phyloP scores from a whole-genome alignment of 2,329 filamentous ascomycete species.

The Meredithiella fracta region DNA sequence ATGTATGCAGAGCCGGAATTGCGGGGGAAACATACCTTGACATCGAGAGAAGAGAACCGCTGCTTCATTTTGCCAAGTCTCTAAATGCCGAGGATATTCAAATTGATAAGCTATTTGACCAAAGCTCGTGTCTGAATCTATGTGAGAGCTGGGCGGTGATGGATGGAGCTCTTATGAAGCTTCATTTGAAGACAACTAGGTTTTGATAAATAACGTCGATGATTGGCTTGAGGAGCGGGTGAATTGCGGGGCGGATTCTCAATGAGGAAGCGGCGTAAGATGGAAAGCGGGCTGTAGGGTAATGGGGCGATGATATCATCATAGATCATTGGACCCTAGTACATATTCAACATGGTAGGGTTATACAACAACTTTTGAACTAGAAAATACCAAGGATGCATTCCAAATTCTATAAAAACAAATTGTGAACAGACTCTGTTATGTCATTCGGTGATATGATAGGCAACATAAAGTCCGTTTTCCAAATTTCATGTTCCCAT shows the following conservation, averaged over 20 bases:
- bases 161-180: not conserved
- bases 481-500: not conserved
- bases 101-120: not conserved
- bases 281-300: not conserved
- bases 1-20: too few relatives aligned
- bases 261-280: not conserved
- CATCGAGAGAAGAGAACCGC: constrained; percentile 62
- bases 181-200: not conserved
- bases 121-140: not conserved
- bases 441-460: too few relatives aligned
- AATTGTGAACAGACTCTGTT: too few relatives aligned
- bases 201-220: not conserved
- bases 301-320: not conserved
- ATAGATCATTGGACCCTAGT: not conserved
- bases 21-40: constrained; percentile 35
- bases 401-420: too few relatives aligned
- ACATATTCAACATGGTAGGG: too few relatives aligned
- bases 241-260: not conserved
- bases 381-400: too few relatives aligned
- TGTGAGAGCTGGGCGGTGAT: not conserved
- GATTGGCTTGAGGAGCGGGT: not conserved
- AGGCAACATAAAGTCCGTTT: too few relatives aligned
- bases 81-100: not conserved
- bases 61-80: constrained; percentile 49
- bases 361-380: too few relatives aligned